Evolutionary conservation across 176 grass and related monocot genomes (phyloP), one percentile per base, ranked within the genome.

Genomic region (Aegilops tauschii): DNA sequence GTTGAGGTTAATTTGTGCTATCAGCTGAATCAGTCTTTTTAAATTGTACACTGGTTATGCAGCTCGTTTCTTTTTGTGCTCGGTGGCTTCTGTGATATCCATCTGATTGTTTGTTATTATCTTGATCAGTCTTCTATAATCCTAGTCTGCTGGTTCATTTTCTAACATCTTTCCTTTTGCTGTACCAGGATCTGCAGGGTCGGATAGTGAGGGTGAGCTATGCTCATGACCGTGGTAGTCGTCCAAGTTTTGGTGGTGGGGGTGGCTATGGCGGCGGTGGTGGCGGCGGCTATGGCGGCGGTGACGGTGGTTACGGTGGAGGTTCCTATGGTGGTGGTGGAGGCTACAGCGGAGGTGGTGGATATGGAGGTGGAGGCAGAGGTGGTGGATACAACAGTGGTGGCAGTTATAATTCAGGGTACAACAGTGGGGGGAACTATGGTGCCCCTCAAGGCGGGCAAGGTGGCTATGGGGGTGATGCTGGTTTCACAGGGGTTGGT

Each of bases 101-200:
- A 62, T 73, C 11, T 37, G 27, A 63, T 29, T 70, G 25, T 68
- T 14, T 72, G 49, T 74, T 54, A 39, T 12, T n/a, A 59, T 32
- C 17, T 72, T 8, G 10, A 87, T 17, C 16, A 23, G 17, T 32
- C 31, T 69, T 61, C 18, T 50, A 29, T 29, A 12, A 54, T 69
- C 44, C 1, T 21, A 54, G 11, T 11, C 3, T 28, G 12, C 10
- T 34, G 23, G 30, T 85, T 20, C 56, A 75, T 71, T 71, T 61
- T 66, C 52, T 77, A 45, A 71, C 49, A 59, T 50, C 2, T 52
- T 71, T 20, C 61, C 11, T 76, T 61, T 78, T 27, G 45, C 59
- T 86, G 17, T 49, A 86, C 69, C 70, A 90, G 92, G 92, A 93
- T 88, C 63, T 93, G 87, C 86, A 90, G 31, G 92, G 92, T 70